Conservation (phyloP, 2,329 filamentous ascomycete genomes). For the Clonostachys rosea region DNA sequence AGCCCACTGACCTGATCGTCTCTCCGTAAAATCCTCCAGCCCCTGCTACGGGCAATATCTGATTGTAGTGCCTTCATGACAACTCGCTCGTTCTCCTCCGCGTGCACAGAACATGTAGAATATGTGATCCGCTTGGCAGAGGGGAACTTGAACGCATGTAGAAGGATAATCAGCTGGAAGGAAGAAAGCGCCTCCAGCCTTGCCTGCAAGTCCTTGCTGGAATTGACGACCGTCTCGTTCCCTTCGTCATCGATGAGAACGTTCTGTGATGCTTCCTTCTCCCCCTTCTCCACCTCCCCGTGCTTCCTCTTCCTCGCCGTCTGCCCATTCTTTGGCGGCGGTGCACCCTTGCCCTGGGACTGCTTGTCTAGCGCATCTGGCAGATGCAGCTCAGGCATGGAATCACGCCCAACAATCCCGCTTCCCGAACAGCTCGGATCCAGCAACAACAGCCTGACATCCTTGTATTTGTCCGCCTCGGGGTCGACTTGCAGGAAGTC, state of each 20-base stretch:
- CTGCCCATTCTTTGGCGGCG: constrained; percentile 4
- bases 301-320: constrained; percentile 40
- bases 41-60: constrained; percentile 55
- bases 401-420: constrained; percentile 87
- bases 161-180: constrained; percentile 78
- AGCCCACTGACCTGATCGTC: constrained; percentile 73
- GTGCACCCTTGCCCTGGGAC: constrained; percentile 5
- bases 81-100: constrained; percentile 84
- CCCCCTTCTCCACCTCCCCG: constrained; percentile 20
- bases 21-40: constrained; percentile 74
- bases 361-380: constrained; percentile 22
- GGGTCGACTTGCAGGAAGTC: constrained; percentile 82
- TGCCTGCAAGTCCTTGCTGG: constrained; percentile 52
- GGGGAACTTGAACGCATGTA: constrained; percentile 82
- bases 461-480: constrained; percentile 48
- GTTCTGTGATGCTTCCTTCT: constrained; percentile 10
- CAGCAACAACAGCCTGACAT: constrained; percentile 78
- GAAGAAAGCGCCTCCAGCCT: constrained; percentile 70
- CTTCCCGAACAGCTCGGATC: constrained; percentile 96
- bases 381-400: constrained; percentile 65
- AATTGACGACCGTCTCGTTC: constrained; percentile 44
- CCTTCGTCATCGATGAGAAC: constrained; percentile 54
- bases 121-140: constrained; percentile 75
- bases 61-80: constrained; percentile 69
- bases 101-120: constrained; percentile 87